Percentiles rank a stretch among this genome's conserved stretches.
phyloP scores from a whole-genome alignment of 805 yeast species.

The Ogataea nonfermentans region DNA sequence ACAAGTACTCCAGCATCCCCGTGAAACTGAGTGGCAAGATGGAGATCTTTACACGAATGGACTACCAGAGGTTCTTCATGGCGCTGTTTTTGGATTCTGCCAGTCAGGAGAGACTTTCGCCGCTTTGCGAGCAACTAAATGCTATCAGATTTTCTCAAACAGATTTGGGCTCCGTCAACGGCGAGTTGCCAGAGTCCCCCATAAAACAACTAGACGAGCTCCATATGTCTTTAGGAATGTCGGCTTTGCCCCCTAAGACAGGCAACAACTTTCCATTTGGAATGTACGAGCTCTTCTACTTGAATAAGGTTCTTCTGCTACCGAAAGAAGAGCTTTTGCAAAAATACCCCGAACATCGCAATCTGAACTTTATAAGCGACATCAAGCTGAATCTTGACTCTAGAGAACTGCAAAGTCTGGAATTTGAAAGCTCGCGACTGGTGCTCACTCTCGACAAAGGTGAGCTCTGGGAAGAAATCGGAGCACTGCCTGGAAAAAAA shows the following conservation, averaged over 20 bases:
- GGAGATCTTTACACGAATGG: conserved; percentile 16
- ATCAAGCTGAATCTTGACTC: conserved; percentile 8
- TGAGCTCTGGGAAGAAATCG: conserved; percentile 15
- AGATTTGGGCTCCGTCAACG: conserved; percentile 21
- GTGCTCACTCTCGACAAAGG: conserved; percentile 17
- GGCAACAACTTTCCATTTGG: conserved; percentile 19
- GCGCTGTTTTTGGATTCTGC: conserved; percentile 10
- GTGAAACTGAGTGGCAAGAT: conserved; percentile 7
- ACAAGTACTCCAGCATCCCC: conserved; percentile 3
- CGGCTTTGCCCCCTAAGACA: not conserved
- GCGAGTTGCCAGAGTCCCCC: conserved; percentile 18
- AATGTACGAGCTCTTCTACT: conserved; percentile 26
- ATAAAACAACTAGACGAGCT: conserved; percentile 12
- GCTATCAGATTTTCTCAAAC: conserved; percentile 13
- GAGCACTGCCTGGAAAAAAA: conserved; percentile 6
- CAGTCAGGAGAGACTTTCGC: conserved; percentile 4
- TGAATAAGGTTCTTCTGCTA: conserved; percentile 26
- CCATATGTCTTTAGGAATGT: conserved; percentile 24
- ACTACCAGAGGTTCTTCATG: conserved; percentile 17
- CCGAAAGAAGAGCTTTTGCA: conserved; percentile 21
- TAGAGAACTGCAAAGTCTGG: conserved; percentile 15
- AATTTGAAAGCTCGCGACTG: conserved; percentile 14
- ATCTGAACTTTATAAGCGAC: conserved; percentile 20
- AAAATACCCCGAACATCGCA: conserved; percentile 17
- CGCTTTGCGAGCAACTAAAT: conserved; percentile 5